Conservation (phyloP, 139 green algal species). For the Eudorina sp. region DNA sequence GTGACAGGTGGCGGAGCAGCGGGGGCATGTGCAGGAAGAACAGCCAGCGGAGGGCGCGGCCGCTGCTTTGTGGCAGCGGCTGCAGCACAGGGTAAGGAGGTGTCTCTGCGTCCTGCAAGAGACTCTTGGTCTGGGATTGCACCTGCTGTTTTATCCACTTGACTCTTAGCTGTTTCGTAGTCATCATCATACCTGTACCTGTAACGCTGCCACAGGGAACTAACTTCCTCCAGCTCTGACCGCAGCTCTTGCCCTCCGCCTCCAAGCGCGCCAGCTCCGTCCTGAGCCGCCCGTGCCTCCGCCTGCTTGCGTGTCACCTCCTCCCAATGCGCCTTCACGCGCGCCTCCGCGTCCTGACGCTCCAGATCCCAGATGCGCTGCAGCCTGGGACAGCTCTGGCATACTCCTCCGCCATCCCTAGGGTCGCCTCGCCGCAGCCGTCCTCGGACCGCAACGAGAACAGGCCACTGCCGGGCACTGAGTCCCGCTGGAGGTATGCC, state of each 20-base stretch:
- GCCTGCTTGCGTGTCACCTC: slow-evolving; percentile 62
- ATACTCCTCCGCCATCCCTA: slow-evolving; percentile 52
- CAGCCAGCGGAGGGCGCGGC: slow-evolving; percentile 51
- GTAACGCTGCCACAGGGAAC: too few species aligned
- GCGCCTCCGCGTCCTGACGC: slow-evolving; percentile 22
- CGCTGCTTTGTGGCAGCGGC: slow-evolving; percentile 49
- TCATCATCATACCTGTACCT: too few species aligned
- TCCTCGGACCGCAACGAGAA: slow-evolving; percentile 47
- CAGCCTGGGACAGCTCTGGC: slow-evolving; percentile 14
- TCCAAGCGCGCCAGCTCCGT: neutral
- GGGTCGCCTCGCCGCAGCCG: slow-evolving; percentile 46
- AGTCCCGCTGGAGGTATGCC: slow-evolving; percentile 58
- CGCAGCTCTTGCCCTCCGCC: neutral
- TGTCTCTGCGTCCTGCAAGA: slow-evolving; percentile 11
- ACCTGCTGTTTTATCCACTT: too few species aligned
- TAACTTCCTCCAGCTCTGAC: too few species aligned
- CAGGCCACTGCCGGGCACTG: neutral
- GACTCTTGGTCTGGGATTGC: too few species aligned
- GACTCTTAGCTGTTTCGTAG: too few species aligned
- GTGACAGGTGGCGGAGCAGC: slow-evolving; percentile 56
- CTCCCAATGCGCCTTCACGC: slow-evolving; percentile 53
- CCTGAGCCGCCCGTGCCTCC: neutral
- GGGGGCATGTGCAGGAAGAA: slow-evolving; percentile 71
- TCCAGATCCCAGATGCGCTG: slow-evolving; percentile 35
- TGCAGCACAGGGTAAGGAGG: slow-evolving; percentile 64